These are phyloP conservation scores for Botrytis paeoniae DNA, from an alignment of 2,329 filamentous ascomycete species.

Conservation along the genomic window DNA sequence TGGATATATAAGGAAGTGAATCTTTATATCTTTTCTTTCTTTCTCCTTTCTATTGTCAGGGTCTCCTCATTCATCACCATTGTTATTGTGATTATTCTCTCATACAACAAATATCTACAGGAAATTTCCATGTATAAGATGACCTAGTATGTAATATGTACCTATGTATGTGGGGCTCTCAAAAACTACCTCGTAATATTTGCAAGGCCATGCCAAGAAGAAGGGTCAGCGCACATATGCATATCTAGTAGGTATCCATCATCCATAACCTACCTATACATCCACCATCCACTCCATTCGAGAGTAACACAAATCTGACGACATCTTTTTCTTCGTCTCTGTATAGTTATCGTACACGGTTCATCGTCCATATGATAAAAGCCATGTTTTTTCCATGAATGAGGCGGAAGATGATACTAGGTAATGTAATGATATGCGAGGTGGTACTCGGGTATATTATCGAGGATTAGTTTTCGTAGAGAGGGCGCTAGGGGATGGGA, in stretches of 20 bases:
- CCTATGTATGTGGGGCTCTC: neutral
- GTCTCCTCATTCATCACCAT: too few relatives aligned
- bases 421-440: neutral
- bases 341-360: too few relatives aligned
- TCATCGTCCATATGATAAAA: neutral
- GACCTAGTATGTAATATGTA: neutral
- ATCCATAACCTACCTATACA: neutral
- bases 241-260: neutral
- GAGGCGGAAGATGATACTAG: neutral
- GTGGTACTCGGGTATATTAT: neutral
- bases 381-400: slow-evolving; percentile 1
- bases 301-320: neutral
- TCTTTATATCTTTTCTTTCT: neutral
- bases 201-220: neutral
- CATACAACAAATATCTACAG: neutral
- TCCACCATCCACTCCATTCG: neutral
- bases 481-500: too few relatives aligned
- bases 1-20: neutral
- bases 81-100: too few relatives aligned
- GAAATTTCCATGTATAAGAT: neutral
- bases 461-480: neutral
- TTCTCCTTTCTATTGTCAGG: too few relatives aligned
- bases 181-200: neutral
- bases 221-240: neutral
- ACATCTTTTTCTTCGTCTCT: neutral